Conservation (phyloP, 192 early-diverging fungal species). For the Backusella liffmaniae region DNA sequence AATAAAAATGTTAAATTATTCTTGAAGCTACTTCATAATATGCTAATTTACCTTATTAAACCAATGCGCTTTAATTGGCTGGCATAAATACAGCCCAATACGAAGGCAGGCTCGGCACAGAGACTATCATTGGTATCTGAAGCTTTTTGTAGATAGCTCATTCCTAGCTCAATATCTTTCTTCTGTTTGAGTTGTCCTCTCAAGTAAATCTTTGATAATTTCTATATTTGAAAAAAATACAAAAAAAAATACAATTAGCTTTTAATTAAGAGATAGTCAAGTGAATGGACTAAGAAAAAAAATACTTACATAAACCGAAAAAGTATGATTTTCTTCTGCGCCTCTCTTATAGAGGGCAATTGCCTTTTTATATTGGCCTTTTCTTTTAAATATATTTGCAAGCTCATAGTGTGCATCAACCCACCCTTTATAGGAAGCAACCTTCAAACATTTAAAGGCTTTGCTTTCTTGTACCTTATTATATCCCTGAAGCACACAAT, state of each 20-base stretch:
- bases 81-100: slow-evolving; percentile 80
- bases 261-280: not conserved
- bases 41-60: slow-evolving; percentile 42
- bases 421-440: slow-evolving; percentile 64
- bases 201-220: slow-evolving; percentile 75
- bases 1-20: not conserved
- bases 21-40: not conserved
- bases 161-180: slow-evolving; percentile 70
- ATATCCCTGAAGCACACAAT: slow-evolving; percentile 34
- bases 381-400: slow-evolving; percentile 60
- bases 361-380: slow-evolving; percentile 59
- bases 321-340: slow-evolving; percentile 61
- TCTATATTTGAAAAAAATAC: slow-evolving; percentile 40
- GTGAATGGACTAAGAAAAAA: not conserved
- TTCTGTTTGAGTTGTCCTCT: slow-evolving; percentile 69
- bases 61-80: slow-evolving; percentile 57
- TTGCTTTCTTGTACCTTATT: slow-evolving; percentile 59
- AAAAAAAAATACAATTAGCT: not conserved
- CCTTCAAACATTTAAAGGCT: slow-evolving; percentile 61
- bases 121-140: slow-evolving; percentile 49
- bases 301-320: slow-evolving; percentile 60
- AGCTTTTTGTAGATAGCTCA: slow-evolving; percentile 81
- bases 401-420: slow-evolving; percentile 67
- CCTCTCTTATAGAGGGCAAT: slow-evolving; percentile 71
- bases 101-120: slow-evolving; percentile 73